Conservation (phyloP, 2,329 filamentous ascomycete genomes). For the Mycosphaerella sp. region DNA sequence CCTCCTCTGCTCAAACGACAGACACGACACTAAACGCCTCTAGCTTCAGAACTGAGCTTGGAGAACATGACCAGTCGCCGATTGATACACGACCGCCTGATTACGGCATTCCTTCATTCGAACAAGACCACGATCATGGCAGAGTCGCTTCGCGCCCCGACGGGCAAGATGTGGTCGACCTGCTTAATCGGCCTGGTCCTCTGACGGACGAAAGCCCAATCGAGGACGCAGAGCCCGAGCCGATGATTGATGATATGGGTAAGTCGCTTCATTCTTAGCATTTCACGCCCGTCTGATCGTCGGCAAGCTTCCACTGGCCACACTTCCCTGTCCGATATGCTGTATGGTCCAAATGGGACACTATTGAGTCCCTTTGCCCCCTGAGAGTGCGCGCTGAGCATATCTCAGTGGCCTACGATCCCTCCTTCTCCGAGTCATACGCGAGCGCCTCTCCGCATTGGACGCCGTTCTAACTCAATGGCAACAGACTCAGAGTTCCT, state of each 20-base stretch:
- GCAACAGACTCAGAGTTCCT: slow-evolving; percentile 23
- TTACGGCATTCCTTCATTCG: slow-evolving; percentile 22
- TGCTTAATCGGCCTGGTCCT: slow-evolving; percentile 25
- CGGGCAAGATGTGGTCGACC: slow-evolving; percentile 32
- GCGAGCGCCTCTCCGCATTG: slow-evolving; percentile 13
- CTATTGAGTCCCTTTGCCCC: slow-evolving; percentile 14
- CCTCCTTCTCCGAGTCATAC: slow-evolving; percentile 17
- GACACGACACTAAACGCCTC: slow-evolving; percentile 26
- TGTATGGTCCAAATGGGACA: slow-evolving; percentile 22
- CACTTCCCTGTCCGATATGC: slow-evolving; percentile 25
- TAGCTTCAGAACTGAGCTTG: slow-evolving; percentile 19
- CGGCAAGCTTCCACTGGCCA: slow-evolving; percentile 14
- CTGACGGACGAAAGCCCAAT: slow-evolving; percentile 10
- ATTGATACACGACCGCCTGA: slow-evolving; percentile 25
- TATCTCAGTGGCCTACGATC: slow-evolving; percentile 18
- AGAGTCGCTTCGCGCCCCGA: slow-evolving; percentile 24
- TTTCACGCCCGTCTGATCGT: slow-evolving; percentile 15
- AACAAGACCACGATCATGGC: slow-evolving; percentile 28
- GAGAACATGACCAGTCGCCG: slow-evolving; percentile 24
- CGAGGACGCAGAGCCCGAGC: slow-evolving; percentile 7
- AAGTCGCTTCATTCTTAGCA: slow-evolving; percentile 14
- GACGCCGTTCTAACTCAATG: slow-evolving; percentile 13
- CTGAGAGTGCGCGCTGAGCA: slow-evolving; percentile 12
- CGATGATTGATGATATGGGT: slow-evolving; percentile 26
- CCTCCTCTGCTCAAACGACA: slow-evolving; percentile 22